These are phyloP conservation scores for Tulasnella sp. DNA, from an alignment of 768 basidiomycete species.

Conservation along the genomic window DNA sequence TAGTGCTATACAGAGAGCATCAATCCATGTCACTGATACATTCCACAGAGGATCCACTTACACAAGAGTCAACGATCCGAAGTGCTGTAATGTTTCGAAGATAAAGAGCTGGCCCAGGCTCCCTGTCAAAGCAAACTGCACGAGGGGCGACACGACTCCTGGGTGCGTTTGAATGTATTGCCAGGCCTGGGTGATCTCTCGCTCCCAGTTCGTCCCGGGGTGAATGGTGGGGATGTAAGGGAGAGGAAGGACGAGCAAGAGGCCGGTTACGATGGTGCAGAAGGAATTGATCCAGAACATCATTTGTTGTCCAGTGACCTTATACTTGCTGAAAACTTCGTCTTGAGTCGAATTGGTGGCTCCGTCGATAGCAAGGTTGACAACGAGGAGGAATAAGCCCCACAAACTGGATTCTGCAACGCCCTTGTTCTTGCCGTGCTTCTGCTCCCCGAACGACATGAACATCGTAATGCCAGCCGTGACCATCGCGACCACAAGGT, in stretches of 20 bases:
- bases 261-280: slow-evolving; percentile 57
- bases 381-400: slow-evolving; percentile 42
- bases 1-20: slow-evolving; percentile 42
- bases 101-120: slow-evolving; percentile 96
- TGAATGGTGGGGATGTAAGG: slow-evolving; percentile 75
- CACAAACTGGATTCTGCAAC: slow-evolving; percentile 34
- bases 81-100: slow-evolving; percentile 87
- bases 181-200: slow-evolving; percentile 57
- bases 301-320: slow-evolving; percentile 86
- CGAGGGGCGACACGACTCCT: slow-evolving; percentile 53
- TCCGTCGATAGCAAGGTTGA: slow-evolving; percentile 87
- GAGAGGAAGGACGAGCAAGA: slow-evolving; percentile 60
- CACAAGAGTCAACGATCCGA: slow-evolving; percentile 82
- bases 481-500: slow-evolving; percentile 87
- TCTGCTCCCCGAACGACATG: slow-evolving; percentile 69
- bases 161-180: slow-evolving; percentile 71
- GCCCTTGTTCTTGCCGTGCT: slow-evolving; percentile 29
- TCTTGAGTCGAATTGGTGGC: slow-evolving; percentile 94
- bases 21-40: background rate
- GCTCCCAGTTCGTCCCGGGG: slow-evolving; percentile 44
- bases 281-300: slow-evolving; percentile 97
- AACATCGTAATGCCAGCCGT: slow-evolving; percentile 85
- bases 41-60: slow-evolving; percentile 30
- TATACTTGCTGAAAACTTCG: slow-evolving; percentile 75
- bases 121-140: slow-evolving; percentile 79